Base-by-base conservation (phyloP, 2,329 filamentous ascomycete species). In the Hypoxylon sp. region DNA sequence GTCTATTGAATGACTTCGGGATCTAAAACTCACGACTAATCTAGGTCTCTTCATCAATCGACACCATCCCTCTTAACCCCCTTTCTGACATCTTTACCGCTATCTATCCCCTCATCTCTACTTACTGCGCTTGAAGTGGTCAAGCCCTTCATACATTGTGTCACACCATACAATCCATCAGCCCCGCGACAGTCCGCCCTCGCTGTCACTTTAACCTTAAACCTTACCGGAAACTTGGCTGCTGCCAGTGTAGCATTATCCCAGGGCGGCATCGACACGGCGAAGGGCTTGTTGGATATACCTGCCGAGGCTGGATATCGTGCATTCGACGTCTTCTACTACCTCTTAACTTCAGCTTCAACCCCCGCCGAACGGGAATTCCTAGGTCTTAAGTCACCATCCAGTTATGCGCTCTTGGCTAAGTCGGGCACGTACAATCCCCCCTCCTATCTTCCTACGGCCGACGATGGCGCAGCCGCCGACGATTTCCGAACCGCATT, bases 261-360 rank as follows among this genome's bases (percentile, higher is more conserved):
- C 0, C 91, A 93, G 39, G 91, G 92, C 2, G 95, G 95, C 17
- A 91, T 99, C 63, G 92, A 99, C 75, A 95, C 93, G 0, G 80
- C 84, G 19, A 88, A 88, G 65, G 95, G 94, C 43, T 82, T 99
- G 10, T 82, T 97, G 15, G 88, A 91, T 59, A 87, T 99, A 15
- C 92, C 95, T 0, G 78, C 88, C 0, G 89, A 97, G 74, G 74
- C 88, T 6, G 95, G 95, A 11, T 93, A 93, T 77, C 89, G 95
- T 66, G 95, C 94, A 3, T 99, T 99, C 71, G 94, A 99, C 74
- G 95, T 97, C 51, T 98, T 99, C 75, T 98, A 99, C 80, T 98
- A 97, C 73, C 87, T 99, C 0, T 84, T 98, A 43, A 96, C 94
- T 0, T 93, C 91, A n/a, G 91, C 92, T 0, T 97, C 95, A 0